These are phyloP conservation scores for Corylus heterophylla DNA, from an alignment of 306 rosid genomes.

Conservation along the genomic window DNA sequence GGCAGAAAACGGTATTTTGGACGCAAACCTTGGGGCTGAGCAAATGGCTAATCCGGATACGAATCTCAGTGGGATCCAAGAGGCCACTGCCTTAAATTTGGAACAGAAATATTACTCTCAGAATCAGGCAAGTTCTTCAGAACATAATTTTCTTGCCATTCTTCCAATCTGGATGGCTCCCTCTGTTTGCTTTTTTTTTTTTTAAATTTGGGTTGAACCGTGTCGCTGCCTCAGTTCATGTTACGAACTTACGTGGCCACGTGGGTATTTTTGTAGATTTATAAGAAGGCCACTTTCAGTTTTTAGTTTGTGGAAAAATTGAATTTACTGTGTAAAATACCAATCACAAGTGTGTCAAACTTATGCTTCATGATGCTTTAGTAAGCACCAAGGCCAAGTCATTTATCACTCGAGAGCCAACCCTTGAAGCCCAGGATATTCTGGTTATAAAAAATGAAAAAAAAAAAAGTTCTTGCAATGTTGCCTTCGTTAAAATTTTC, in stretches of 20 bases:
- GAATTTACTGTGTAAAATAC: neutral
- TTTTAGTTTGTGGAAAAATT: neutral
- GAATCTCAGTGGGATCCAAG: conserved; percentile 33
- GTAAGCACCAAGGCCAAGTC: too few species aligned
- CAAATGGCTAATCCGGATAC: conserved; percentile 39
- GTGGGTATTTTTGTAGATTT: neutral
- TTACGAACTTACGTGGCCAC: neutral
- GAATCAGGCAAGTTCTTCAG: conserved; percentile 38
- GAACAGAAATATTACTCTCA: conserved; percentile 48
- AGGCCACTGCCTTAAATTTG: conserved; percentile 44
- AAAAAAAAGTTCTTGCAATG: neutral
- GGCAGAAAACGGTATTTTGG: conserved; percentile 68
- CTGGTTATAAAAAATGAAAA: too few species aligned
- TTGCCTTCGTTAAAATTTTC: neutral
- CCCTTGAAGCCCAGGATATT: too few species aligned
- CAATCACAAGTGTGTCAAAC: neutral
- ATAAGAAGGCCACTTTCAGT: neutral
- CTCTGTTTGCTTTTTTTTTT: neutral
- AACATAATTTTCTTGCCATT: conserved; percentile 21
- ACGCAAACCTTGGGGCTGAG: conserved; percentile 42
- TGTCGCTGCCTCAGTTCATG: neutral
- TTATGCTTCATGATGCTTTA: too few species aligned
- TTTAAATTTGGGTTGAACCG: neutral
- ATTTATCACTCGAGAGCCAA: too few species aligned
- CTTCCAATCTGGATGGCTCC: neutral